Evolutionary conservation across 129 eudicot species (phyloP).

Genomic region (Centrapalus pauciflorus): DNA sequence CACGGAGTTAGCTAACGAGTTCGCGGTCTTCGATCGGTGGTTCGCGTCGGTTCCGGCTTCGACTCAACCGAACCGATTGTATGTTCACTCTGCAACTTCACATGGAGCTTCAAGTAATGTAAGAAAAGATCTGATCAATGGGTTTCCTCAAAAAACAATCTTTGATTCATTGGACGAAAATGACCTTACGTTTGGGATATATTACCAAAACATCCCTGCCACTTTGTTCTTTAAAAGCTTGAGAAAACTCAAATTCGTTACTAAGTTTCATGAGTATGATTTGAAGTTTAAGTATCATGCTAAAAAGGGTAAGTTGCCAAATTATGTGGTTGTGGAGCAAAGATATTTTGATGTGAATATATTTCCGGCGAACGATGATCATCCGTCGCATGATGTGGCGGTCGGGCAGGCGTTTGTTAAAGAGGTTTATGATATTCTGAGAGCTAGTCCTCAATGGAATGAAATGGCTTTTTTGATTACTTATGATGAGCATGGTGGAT

Average conservation of each 20-base stretch:
- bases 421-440: slow-evolving; percentile 87
- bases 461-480: slow-evolving; percentile 89
- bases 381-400: slow-evolving; percentile 94
- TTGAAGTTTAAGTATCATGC: slow-evolving; percentile 71
- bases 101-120: slow-evolving; percentile 98
- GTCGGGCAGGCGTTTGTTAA: slow-evolving; percentile 86
- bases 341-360: slow-evolving; percentile 65
- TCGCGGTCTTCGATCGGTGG: slow-evolving; percentile 83
- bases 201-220: slow-evolving; percentile 88
- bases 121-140: slow-evolving; percentile 58
- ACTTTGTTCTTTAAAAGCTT: slow-evolving; percentile 68
- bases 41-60: slow-evolving; percentile 95
- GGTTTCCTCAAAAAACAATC: slow-evolving; percentile 88
- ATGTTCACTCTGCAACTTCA: slow-evolving; percentile 83
- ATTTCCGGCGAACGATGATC: slow-evolving; percentile 91
- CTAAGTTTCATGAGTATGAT: slow-evolving; percentile 56
- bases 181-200: slow-evolving; percentile 66
- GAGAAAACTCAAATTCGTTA: slow-evolving; percentile 56
- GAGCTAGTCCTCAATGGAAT: slow-evolving; percentile 91
- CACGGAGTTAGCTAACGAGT: slow-evolving; percentile 72
- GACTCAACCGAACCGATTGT: slow-evolving; percentile 91
- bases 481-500: slow-evolving; percentile 98
- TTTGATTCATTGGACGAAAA: slow-evolving; percentile 85
- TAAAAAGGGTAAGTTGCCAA: slow-evolving; percentile 62
- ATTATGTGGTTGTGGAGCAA: slow-evolving; percentile 90